phyloP scores from a whole-genome alignment of 768 basidiomycete genomes.

The Rhizopogon vinicolor region DNA sequence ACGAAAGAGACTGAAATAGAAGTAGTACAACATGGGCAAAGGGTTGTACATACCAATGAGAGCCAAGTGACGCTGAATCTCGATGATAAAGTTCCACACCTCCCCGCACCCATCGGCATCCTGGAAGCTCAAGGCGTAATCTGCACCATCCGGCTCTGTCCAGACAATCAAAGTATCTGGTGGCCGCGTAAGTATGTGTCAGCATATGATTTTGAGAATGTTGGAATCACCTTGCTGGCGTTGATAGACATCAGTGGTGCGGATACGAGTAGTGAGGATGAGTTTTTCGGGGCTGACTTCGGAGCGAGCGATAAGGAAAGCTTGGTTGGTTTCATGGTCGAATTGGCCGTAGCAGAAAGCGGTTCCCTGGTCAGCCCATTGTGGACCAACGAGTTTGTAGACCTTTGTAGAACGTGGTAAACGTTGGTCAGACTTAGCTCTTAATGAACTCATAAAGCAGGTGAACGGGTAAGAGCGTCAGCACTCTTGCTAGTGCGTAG shows the following conservation, averaged over 20 bases:
- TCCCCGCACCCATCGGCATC: conserved; percentile 93
- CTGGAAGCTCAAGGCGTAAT: conserved; percentile 96
- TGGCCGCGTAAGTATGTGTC: conserved; percentile 11
- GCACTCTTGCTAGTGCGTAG: conserved; percentile 12
- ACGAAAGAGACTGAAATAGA: conserved; percentile 7
- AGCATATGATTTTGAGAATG: not conserved
- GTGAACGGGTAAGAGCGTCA: conserved; percentile 13
- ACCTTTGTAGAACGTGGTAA: conserved; percentile 52
- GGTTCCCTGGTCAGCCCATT: conserved; percentile 96
- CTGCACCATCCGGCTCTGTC: conserved; percentile 93
- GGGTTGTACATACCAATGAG: conserved; percentile 45
- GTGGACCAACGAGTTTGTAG: conserved; percentile 86
- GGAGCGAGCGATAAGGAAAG: conserved; percentile 77
- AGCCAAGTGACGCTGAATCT: conserved; percentile 85
- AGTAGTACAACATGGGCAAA: conserved; percentile 9
- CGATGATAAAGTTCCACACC: conserved; percentile 95
- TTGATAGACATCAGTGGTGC: conserved; percentile 81
- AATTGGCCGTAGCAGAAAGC: conserved; percentile 94
- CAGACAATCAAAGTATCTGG: conserved; percentile 97
- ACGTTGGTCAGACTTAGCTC: conserved; percentile 24
- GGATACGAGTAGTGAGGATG: conserved; percentile 77
- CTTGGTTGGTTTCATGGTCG: conserved; percentile 70
- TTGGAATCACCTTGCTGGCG: conserved; percentile 70
- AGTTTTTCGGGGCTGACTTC: conserved; percentile 69
- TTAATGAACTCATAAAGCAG: conserved; percentile 28